These are phyloP conservation scores for Cordyceps farinosa DNA, from an alignment of 2,329 filamentous ascomycete species.

Conservation along the genomic window DNA sequence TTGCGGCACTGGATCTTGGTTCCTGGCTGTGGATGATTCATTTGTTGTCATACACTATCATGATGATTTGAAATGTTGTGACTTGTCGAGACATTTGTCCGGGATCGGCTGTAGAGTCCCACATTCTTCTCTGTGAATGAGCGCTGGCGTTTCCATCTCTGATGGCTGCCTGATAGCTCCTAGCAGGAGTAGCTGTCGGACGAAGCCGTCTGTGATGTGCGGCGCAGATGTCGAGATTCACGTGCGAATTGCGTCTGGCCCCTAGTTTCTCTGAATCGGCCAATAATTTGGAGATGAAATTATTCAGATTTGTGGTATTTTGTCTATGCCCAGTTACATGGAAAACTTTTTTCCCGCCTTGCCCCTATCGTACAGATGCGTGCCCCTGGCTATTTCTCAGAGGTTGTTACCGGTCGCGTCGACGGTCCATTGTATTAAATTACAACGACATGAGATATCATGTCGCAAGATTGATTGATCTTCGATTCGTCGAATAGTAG, in stretches of 20 bases:
- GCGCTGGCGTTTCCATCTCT: neutral
- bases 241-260: neutral
- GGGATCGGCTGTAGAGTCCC: neutral
- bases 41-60: neutral
- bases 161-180: neutral
- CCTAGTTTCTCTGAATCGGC: neutral
- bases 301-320: slow-evolving; percentile 6
- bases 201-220: neutral
- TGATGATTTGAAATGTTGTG: neutral
- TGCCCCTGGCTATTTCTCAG: slow-evolving; percentile 1
- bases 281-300: neutral
- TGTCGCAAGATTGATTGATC: neutral
- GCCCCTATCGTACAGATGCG: slow-evolving; percentile 11
- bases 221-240: neutral
- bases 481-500: neutral
- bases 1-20: neutral
- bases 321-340: slow-evolving; percentile 12
- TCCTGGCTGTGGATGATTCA: neutral
- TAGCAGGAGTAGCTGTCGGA: neutral
- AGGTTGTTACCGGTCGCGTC: neutral
- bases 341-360: neutral
- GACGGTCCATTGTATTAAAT: slow-evolving; percentile 2
- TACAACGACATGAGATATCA: slow-evolving; percentile 3
- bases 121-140: neutral
- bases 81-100: neutral